A percentile compares a stretch with the other conserved stretches of the same genome.
Conservation (phyloP, 495 filamentous ascomycete species). For the Beverwykella pulmonaria region DNA sequence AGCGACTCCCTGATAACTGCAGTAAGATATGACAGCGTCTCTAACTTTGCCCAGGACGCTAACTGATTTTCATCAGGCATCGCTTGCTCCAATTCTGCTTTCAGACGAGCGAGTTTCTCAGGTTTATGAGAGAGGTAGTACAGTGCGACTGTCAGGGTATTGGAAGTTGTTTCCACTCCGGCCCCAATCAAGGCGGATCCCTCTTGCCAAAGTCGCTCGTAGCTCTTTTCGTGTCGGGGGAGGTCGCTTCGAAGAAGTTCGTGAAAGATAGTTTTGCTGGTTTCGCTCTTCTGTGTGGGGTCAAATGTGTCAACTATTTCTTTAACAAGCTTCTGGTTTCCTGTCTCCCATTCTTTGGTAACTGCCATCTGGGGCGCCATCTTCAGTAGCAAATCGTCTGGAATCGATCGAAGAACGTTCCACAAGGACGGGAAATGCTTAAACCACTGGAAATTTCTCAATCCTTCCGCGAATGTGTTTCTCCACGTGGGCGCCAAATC, state of each 20-base stretch:
- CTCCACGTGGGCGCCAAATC: too few species aligned
- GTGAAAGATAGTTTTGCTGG: slow-evolving; percentile 27
- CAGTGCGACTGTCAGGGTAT: slow-evolving; percentile 13
- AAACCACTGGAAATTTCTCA: too few species aligned
- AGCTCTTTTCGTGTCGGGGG: slow-evolving; percentile 19
- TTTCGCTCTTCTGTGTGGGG: slow-evolving; percentile 26
- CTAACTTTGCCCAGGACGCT: slow-evolving; percentile 28
- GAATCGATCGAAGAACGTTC: too few species aligned
- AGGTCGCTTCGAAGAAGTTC: slow-evolving; percentile 21
- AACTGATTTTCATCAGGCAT: neutral
- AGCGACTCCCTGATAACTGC: slow-evolving; percentile 54
- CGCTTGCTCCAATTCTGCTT: slow-evolving; percentile 12
- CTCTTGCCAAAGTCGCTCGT: slow-evolving; percentile 24
- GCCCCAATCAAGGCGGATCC: slow-evolving; percentile 22
- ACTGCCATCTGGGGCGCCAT: too few species aligned
- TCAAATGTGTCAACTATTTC: slow-evolving; percentile 16
- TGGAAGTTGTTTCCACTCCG: slow-evolving; percentile 18
- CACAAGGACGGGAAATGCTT: too few species aligned
- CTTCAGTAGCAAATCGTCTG: too few species aligned
- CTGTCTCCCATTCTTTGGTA: neutral
- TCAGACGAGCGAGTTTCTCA: slow-evolving; percentile 17
- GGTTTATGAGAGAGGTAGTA: slow-evolving; percentile 38
- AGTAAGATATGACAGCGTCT: slow-evolving; percentile 42
- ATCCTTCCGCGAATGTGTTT: too few species aligned
- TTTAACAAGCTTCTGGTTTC: slow-evolving; percentile 15